Conservation (phyloP, 2,329 filamentous ascomycete species). For the Colletotrichum sp. region DNA sequence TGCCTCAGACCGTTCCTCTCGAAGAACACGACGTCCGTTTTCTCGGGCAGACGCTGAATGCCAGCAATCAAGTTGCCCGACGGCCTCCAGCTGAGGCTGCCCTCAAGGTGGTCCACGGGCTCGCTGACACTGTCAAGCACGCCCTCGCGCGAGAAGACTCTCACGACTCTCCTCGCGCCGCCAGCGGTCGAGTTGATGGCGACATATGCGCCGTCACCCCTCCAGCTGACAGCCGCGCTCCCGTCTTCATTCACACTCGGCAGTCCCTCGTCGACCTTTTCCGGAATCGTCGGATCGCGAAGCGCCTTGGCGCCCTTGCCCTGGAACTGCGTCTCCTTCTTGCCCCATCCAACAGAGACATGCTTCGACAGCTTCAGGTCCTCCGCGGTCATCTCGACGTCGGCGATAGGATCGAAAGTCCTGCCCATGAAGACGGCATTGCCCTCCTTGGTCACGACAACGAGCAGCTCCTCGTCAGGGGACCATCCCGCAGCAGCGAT, state of each 20-base stretch:
- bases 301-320: constrained; percentile 86
- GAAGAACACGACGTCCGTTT: constrained; percentile 90
- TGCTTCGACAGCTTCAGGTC: constrained; percentile 90
- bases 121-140: constrained; percentile 92
- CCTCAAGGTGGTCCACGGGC: constrained; percentile 90
- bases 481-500: constrained; percentile 93
- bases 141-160: constrained; percentile 90
- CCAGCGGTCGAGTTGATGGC: constrained; percentile 82
- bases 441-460: constrained; percentile 78
- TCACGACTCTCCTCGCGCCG: constrained; percentile 75
- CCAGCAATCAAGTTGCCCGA: constrained; percentile 90
- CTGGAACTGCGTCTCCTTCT: constrained; percentile 97
- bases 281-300: constrained; percentile 92
- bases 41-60: constrained; percentile 73
- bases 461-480: constrained; percentile 89
- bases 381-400: constrained; percentile 73
- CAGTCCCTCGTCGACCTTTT: constrained; percentile 84
- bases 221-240: constrained; percentile 81
- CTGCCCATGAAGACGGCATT: constrained; percentile 93
- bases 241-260: constrained; percentile 78
- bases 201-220: constrained; percentile 90
- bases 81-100: constrained; percentile 87
- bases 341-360: constrained; percentile 97
- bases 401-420: constrained; percentile 83
- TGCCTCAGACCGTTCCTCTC: constrained; percentile 98